Conservation (phyloP, 768 basidiomycete genomes). For the Lactarius vividus region DNA sequence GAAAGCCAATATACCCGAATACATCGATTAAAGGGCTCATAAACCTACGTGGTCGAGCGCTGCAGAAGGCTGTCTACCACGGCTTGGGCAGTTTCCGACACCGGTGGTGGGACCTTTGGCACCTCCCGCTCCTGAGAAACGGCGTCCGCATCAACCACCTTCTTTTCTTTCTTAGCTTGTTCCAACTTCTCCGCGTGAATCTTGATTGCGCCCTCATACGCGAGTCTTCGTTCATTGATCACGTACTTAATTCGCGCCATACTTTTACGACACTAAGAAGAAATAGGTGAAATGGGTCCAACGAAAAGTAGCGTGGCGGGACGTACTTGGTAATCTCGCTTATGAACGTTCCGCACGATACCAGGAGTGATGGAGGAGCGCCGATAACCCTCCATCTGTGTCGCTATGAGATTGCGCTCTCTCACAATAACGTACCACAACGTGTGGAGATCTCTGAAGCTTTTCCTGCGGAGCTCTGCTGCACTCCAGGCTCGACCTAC, state of each 20-base stretch:
- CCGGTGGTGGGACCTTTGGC: slow-evolving; percentile 8
- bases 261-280: slow-evolving; percentile 75
- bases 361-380: slow-evolving; percentile 45
- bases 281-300: neutral
- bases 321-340: slow-evolving; percentile 24
- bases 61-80: slow-evolving; percentile 7
- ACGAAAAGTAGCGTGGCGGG: slow-evolving; percentile 6
- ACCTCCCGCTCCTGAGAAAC: slow-evolving; percentile 3
- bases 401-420: slow-evolving; percentile 87
- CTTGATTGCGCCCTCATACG: slow-evolving; percentile 65
- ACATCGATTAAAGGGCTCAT: neutral
- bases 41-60: slow-evolving; percentile 4
- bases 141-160: slow-evolving; percentile 1
- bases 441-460: slow-evolving; percentile 89
- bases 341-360: slow-evolving; percentile 2
- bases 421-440: slow-evolving; percentile 90
- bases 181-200: slow-evolving; percentile 29
- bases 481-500: slow-evolving; percentile 89
- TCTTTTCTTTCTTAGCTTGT: slow-evolving; percentile 8
- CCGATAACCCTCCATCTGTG: slow-evolving; percentile 77
- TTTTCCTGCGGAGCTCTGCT: slow-evolving; percentile 83
- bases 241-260: slow-evolving; percentile 97
- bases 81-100: slow-evolving; percentile 9
- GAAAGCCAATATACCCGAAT: neutral
- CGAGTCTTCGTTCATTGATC: slow-evolving; percentile 84